These are phyloP conservation scores for maize (Zea mays) DNA, from an alignment of 176 grass and related monocot genomes.

Conservation along the genomic window DNA sequence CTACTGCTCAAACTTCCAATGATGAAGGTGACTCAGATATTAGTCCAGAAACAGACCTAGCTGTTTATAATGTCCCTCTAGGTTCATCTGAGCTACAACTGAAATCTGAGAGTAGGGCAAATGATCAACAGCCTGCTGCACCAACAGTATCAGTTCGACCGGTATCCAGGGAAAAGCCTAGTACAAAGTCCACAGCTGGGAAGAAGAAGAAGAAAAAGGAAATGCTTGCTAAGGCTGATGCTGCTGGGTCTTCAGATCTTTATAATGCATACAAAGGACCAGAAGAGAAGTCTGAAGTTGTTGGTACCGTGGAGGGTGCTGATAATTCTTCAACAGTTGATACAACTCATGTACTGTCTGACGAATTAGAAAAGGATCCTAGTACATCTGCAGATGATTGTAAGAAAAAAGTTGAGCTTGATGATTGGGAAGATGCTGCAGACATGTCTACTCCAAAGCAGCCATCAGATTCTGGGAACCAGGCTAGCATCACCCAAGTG, in stretches of 20 bases:
- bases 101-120: constrained; percentile 43
- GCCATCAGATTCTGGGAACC: constrained; percentile 35
- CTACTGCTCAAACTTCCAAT: constrained; percentile 32
- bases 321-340: constrained; percentile 45
- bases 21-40: constrained; percentile 37
- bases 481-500: constrained; percentile 22
- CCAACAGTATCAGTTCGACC: constrained; percentile 28
- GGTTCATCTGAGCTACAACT: constrained; percentile 34
- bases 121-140: constrained; percentile 41
- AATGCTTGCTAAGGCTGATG: constrained; percentile 94
- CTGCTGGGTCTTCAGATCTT: constrained; percentile 81
- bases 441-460: constrained; percentile 81
- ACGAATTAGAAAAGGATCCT: constrained; percentile 49
- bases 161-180: constrained; percentile 65
- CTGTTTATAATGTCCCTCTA: constrained; percentile 14
- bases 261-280: constrained; percentile 94
- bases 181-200: constrained; percentile 44
- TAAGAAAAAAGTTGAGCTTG: constrained; percentile 64
- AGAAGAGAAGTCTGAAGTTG: constrained; percentile 60
- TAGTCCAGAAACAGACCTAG: constrained; percentile 29
- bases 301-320: constrained; percentile 26
- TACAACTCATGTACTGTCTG: constrained; percentile 16
- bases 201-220: constrained; percentile 77
- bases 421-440: constrained; percentile 95
- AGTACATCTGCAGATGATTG: constrained; percentile 51